These are phyloP conservation scores for Neurospora tetrasperma DNA, from an alignment of 495 filamentous ascomycete genomes.

Conservation along the genomic window DNA sequence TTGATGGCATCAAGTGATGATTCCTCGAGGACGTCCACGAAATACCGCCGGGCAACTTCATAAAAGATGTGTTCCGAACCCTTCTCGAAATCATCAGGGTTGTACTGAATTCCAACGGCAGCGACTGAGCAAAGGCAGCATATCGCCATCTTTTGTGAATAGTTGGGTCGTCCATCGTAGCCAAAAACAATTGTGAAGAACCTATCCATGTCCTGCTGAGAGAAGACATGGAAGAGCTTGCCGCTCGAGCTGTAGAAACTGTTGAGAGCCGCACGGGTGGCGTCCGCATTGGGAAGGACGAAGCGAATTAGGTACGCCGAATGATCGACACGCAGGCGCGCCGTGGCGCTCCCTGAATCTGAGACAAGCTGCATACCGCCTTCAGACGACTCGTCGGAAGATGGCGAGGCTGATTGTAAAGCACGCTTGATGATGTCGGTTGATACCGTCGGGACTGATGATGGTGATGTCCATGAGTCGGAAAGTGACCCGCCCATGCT, in stretches of 20 bases:
- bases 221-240: conserved; percentile 24
- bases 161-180: conserved; percentile 4
- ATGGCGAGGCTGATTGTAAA: neutral
- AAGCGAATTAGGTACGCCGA: conserved; percentile 6
- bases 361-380: neutral
- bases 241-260: conserved; percentile 23
- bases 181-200: conserved; percentile 12
- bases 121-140: conserved; percentile 16
- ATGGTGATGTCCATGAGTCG: neutral
- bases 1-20: conserved; percentile 21
- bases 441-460: neutral
- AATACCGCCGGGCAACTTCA: conserved; percentile 11
- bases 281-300: conserved; percentile 14
- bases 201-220: conserved; percentile 9
- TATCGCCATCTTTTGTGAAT: conserved; percentile 10
- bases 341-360: neutral
- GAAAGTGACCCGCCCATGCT: neutral
- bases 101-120: conserved; percentile 22
- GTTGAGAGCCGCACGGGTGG: conserved; percentile 14
- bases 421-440: neutral
- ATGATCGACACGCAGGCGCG: neutral
- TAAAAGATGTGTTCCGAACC: conserved; percentile 13
- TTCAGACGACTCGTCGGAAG: neutral
- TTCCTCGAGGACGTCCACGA: conserved; percentile 17
- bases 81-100: conserved; percentile 8